Conservation (phyloP, 495 filamentous ascomycete species). For the Aspergillus biplanus region DNA sequence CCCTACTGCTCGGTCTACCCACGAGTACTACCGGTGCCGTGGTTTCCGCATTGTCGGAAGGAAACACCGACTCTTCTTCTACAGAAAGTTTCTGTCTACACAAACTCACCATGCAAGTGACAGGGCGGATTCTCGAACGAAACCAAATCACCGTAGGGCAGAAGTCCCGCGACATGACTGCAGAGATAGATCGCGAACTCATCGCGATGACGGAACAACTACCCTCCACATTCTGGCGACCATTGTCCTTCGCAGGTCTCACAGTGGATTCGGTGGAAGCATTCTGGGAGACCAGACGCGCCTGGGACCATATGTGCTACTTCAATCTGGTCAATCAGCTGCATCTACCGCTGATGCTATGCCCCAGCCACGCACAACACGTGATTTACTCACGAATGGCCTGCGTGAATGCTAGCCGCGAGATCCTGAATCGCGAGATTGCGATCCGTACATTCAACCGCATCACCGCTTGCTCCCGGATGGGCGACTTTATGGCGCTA, state of each 20-base stretch:
- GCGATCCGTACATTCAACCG: conserved; percentile 36
- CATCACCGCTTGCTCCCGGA: conserved; percentile 45
- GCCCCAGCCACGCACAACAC: background rate
- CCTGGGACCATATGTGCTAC: conserved; percentile 41
- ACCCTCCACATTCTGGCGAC: conserved; percentile 11
- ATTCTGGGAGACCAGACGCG: conserved; percentile 18
- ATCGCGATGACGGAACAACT: conserved; percentile 7
- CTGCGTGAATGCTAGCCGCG: conserved; percentile 48
- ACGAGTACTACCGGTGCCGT: background rate
- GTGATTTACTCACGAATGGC: conserved; percentile 37
- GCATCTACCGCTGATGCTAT: conserved; percentile 36
- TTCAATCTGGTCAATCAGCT: conserved; percentile 41
- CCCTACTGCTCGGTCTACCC: conserved; percentile 5
- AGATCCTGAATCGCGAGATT: conserved; percentile 47
- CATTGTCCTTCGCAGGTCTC: background rate
- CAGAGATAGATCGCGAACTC: conserved; percentile 9
- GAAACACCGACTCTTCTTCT: background rate
- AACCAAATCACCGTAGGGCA: background rate
- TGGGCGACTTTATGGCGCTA: conserved; percentile 54
- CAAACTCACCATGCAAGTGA: background rate
- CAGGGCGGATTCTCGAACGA: background rate
- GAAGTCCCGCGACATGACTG: background rate
- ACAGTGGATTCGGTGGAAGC: background rate
- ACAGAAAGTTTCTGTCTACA: background rate
- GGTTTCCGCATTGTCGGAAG: background rate